Percentiles rank a stretch among this genome's conserved stretches.
These are phyloP conservation scores for Aphanoascus verrucosus DNA, from an alignment of 2,329 filamentous ascomycete species.

Conservation along the genomic window DNA sequence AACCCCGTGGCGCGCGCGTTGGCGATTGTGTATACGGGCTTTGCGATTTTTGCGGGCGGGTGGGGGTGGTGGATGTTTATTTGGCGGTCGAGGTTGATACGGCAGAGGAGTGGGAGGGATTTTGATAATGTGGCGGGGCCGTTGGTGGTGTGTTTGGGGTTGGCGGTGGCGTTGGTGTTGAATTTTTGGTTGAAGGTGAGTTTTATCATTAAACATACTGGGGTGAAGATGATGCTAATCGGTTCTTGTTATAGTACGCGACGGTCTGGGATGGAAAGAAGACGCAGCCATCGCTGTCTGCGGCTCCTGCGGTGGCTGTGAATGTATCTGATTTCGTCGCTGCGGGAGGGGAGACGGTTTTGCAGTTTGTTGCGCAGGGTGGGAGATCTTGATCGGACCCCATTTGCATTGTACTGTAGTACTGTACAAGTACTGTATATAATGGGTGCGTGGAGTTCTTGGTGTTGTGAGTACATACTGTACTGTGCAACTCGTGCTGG, in stretches of 20 bases:
- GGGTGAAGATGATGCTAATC: not conserved
- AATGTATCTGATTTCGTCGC: not conserved
- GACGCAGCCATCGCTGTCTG: not conserved
- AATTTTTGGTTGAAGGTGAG: conserved; percentile 74
- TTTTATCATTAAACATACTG: conserved; percentile 3
- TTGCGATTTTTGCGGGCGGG: conserved; percentile 69
- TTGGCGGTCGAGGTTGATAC: conserved; percentile 64
- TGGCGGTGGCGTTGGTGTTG: conserved; percentile 66
- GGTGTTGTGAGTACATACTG: not conserved
- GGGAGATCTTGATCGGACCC: not conserved
- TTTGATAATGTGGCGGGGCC: conserved; percentile 86
- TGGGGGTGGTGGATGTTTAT: conserved; percentile 87
- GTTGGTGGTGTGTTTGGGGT: conserved; percentile 65
- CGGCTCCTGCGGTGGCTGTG: not conserved
- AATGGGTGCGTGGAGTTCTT: not conserved
- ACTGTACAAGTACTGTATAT: no score
- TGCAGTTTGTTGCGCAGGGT: conserved; percentile 7
- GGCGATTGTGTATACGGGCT: conserved; percentile 69
- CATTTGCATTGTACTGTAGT: no score
- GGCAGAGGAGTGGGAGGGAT: conserved; percentile 76
- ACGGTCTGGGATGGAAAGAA: conserved; percentile 8
- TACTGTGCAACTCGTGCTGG: no score
- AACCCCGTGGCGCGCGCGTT: conserved; percentile 66
- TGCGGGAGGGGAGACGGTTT: not conserved
- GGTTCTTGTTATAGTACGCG: conserved; percentile 4